These are phyloP conservation scores for Staphylotrichum tortipilum DNA, from an alignment of 495 filamentous ascomycete genomes.

Conservation along the genomic window DNA sequence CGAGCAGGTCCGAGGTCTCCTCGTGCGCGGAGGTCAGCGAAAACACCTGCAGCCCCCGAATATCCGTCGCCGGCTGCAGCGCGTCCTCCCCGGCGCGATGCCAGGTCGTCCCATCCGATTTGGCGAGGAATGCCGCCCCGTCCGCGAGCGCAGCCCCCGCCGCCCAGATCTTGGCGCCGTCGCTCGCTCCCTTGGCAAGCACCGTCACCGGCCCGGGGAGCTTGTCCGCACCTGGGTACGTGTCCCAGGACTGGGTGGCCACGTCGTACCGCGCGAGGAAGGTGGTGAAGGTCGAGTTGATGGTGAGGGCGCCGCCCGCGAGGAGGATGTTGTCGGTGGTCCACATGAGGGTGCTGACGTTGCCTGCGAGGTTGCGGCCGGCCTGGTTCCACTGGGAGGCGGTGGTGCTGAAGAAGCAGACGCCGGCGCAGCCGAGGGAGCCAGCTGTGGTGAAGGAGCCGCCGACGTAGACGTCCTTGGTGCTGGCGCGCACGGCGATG, in stretches of 20 bases:
- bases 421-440: constrained; percentile 66
- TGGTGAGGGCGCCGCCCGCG: constrained; percentile 64
- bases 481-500: constrained; percentile 57
- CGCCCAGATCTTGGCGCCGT: constrained; percentile 68
- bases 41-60: constrained; percentile 76
- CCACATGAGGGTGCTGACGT: constrained; percentile 67
- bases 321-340: constrained; percentile 57
- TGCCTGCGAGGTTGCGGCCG: constrained; percentile 58
- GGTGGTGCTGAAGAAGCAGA: constrained; percentile 68
- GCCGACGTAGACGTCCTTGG: constrained; percentile 71
- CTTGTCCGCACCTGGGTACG: constrained; percentile 51
- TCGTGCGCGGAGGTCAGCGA: constrained; percentile 57
- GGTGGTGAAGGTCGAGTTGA: constrained; percentile 51
- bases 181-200: constrained; percentile 59
- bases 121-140: constrained; percentile 67
- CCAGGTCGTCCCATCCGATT: constrained; percentile 55
- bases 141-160: constrained; percentile 53
- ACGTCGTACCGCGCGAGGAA: constrained; percentile 69
- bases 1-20: constrained; percentile 52
- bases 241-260: constrained; percentile 52
- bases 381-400: constrained; percentile 69
- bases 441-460: constrained; percentile 76
- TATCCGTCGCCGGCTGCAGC: constrained; percentile 54
- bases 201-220: constrained; percentile 75
- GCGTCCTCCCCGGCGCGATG: constrained; percentile 42